These are phyloP conservation scores for Brachypodium distachyon DNA, from an alignment of 202 grass and related monocot species.

Conservation along the genomic window DNA sequence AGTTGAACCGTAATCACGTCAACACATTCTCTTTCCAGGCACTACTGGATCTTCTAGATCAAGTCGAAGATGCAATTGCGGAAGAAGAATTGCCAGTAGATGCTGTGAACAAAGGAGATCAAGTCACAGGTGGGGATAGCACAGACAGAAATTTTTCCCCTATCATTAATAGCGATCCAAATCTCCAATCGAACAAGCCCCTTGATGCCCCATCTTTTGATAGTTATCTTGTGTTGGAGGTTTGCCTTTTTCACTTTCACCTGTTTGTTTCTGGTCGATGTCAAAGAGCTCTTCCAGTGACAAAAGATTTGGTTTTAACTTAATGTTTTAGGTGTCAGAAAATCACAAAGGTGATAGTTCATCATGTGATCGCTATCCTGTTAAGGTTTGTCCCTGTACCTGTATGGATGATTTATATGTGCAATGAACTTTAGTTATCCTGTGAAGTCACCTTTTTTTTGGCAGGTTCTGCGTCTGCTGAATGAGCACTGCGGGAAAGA, in stretches of 20 bases:
- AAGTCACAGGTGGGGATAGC: conserved; percentile 1
- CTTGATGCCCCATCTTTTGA: conserved; percentile 25
- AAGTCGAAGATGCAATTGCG: conserved; percentile 91
- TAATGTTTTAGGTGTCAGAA: conserved; percentile 66
- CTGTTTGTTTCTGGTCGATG: background rate
- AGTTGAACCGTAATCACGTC: background rate
- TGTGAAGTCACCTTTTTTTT: conserved; percentile 15
- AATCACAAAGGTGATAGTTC: conserved; percentile 60
- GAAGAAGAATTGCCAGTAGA: conserved; percentile 49
- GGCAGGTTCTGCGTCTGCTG: conserved; percentile 70
- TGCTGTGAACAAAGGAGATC: conserved; percentile 9
- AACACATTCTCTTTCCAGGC: conserved; percentile 32
- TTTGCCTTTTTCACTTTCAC: conserved; percentile 27
- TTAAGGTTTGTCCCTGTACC: conserved; percentile 44
- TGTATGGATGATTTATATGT: background rate
- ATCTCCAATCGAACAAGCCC: conserved; percentile 14
- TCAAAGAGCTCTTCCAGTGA: background rate
- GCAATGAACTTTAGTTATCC: background rate
- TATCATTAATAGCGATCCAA: conserved; percentile 4
- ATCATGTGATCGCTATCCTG: conserved; percentile 39
- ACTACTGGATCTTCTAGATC: conserved; percentile 85
- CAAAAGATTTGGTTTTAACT: background rate
- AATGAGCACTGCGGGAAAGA: conserved; percentile 77
- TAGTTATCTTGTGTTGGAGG: conserved; percentile 88
- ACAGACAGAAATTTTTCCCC: background rate